These are phyloP conservation scores for Apostasia shenzhenica DNA, from an alignment of 106 monocot genomes.

Conservation along the genomic window DNA sequence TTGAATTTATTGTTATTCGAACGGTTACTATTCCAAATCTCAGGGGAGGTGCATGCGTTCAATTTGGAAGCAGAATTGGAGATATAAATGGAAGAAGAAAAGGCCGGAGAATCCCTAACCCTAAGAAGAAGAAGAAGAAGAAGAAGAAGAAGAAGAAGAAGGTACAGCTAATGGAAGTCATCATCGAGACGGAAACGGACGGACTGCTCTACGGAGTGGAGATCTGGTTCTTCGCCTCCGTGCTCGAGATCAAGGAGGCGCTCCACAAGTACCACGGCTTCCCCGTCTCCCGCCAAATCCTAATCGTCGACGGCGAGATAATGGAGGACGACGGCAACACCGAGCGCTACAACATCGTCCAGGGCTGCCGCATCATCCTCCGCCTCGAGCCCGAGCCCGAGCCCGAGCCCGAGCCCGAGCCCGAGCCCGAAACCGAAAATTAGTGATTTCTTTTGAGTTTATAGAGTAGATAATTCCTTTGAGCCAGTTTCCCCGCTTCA, in stretches of 20 bases:
- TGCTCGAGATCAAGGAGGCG: constrained; percentile 13
- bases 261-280: constrained; percentile 7
- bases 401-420: not conserved
- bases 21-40: too few species aligned
- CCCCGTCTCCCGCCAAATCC: constrained; percentile 19
- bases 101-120: too few species aligned
- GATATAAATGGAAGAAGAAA: too few species aligned
- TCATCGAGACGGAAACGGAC: constrained; percentile 5
- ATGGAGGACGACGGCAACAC: constrained; percentile 14
- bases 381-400: not conserved
- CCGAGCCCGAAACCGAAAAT: not conserved
- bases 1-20: too few species aligned
- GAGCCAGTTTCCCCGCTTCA: too few species aligned
- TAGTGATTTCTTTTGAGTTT: too few species aligned
- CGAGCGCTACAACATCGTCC: constrained; percentile 10
- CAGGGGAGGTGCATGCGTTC: too few species aligned
- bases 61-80: too few species aligned
- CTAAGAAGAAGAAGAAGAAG: too few species aligned
- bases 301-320: constrained; percentile 9
- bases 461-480: too few species aligned
- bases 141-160: too few species aligned
- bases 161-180: not conserved
- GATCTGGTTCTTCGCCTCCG: constrained; percentile 19
- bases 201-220: constrained; percentile 9
- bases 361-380: constrained; percentile 15